These are phyloP conservation scores for Gracilaria domingensis DNA, from an alignment of 23 red algal genomes.

Conservation along the genomic window DNA sequence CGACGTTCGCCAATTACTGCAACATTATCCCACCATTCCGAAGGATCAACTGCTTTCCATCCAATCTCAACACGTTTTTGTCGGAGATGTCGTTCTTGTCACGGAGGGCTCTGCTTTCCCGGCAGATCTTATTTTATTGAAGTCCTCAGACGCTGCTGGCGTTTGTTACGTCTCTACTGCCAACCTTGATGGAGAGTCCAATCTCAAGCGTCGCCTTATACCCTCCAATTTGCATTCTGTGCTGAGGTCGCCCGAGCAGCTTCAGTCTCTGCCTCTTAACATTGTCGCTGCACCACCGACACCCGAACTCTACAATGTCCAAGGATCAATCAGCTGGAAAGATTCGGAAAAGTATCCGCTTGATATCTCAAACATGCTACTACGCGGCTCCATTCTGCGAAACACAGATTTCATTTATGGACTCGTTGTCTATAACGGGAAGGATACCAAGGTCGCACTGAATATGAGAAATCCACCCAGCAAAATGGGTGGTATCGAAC, in stretches of 20 bases:
- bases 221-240: slow-evolving; percentile 29
- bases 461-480: slow-evolving; percentile 85
- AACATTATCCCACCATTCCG: not conserved
- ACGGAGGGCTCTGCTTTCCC: slow-evolving; percentile 62
- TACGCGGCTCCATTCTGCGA: slow-evolving; percentile 76
- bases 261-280: slow-evolving; percentile 29
- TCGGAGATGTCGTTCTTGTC: slow-evolving; percentile 86
- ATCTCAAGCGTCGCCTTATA: slow-evolving; percentile 82
- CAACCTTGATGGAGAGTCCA: slow-evolving; percentile 92
- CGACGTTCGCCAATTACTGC: slow-evolving; percentile 1
- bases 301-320: slow-evolving; percentile 49
- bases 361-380: slow-evolving; percentile 71
- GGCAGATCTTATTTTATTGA: slow-evolving; percentile 70
- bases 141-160: slow-evolving; percentile 36
- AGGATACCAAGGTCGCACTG: slow-evolving; percentile 80
- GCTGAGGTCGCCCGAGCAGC: not conserved
- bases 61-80: slow-evolving; percentile 44
- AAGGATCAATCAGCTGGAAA: slow-evolving; percentile 7
- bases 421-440: slow-evolving; percentile 75
- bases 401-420: slow-evolving; percentile 86
- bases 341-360: slow-evolving; percentile 17
- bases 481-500: slow-evolving; percentile 85
- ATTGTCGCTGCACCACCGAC: slow-evolving; percentile 39
- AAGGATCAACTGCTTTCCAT: not conserved
- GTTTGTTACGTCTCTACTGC: slow-evolving; percentile 87